Base-by-base conservation (phyloP, 1,284 basidiomycete species). In the Coniferiporia weirii region DNA sequence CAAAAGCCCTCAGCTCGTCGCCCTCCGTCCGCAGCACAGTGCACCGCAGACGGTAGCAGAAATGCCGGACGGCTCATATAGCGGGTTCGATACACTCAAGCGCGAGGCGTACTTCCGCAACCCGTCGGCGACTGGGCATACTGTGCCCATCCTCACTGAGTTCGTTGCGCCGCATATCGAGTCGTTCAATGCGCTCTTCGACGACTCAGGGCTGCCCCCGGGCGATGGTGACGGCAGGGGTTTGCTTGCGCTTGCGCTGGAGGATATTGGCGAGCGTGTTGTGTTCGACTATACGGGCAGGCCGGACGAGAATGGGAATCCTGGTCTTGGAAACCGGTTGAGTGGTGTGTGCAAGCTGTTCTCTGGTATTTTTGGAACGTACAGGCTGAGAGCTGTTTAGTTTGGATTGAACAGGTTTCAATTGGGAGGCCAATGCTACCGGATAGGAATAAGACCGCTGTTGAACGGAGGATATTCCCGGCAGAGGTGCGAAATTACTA, bases 101-200 rank as follows among this genome's bases (percentile, higher is more conserved):
- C 84, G 95, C 59, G 95, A 98, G 75, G 78, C 85, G 10, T 75
- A 81, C 3, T 98, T 98, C 76, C 82, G 83, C 70, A 80, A 87
- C 60, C 97, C 97, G 0, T 81, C 89, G 17, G 78, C 79, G 65
- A 74, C 83, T 51, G 83, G 82, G 19, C 82, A 89, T 43, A 85
- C 87, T 15, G 86, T 93, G 60, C 85, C 87, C 15, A 91, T 93
- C 59, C 80, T 99, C 59, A 93, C 96, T 66, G 93, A 97, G 73
- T 93, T 99, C 66, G 92, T 98, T 58, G 80, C 84, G 34, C 97
- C 97, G 9, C 95, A 98, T 71, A 84, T 99, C 64, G 91, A 98
- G 73, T 95, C 92, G 47, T 99, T 99, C 80, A 97, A 99, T 72
- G 89, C 94, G 10, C 81, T 99, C 35, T 93, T 97, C 69, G 92